Percentiles rank a stretch among this genome's conserved stretches.
Conservation (phyloP, 2,329 filamentous ascomycete genomes). For the Colletotrichum liaoningense region DNA sequence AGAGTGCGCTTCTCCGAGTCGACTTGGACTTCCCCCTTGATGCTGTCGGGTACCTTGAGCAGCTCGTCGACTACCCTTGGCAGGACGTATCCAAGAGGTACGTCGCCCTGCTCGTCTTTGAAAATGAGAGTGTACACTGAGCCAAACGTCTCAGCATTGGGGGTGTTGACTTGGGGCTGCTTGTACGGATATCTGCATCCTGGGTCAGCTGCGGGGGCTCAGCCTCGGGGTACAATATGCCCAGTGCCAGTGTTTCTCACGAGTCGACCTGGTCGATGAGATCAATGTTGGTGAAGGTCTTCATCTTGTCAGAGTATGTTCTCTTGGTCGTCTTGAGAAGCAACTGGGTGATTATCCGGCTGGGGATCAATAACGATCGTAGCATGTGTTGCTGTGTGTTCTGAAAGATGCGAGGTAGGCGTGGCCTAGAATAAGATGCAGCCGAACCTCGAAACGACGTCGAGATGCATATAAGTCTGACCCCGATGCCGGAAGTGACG, state of each 20-base stretch:
- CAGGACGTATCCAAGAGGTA: constrained; percentile 72
- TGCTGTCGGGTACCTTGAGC: constrained; percentile 54
- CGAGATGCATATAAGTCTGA: background rate
- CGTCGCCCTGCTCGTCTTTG: constrained; percentile 71
- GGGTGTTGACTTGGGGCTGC: constrained; percentile 60
- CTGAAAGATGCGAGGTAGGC: background rate
- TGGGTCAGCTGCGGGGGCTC: constrained; percentile 5
- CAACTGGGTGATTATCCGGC: background rate
- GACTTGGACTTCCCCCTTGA: constrained; percentile 71
- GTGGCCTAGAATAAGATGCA: background rate
- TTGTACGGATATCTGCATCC: constrained; percentile 79
- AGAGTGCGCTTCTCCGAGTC: constrained; percentile 71
- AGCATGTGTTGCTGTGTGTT: background rate
- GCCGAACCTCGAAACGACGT: background rate
- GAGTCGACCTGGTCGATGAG: constrained; percentile 65
- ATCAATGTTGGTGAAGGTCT: constrained; percentile 56
- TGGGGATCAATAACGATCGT: background rate
- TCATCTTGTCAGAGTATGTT: constrained; percentile 38
- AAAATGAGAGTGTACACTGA: constrained; percentile 75
- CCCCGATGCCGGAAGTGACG: background rate
- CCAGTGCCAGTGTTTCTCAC: constrained; percentile 51
- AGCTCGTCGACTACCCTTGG: constrained; percentile 62
- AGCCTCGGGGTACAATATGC: background rate
- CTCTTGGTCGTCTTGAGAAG: constrained; percentile 24
- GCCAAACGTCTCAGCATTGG: constrained; percentile 66